A percentile compares a stretch with the other conserved stretches of the same genome.
These are phyloP conservation scores for Macrolepiota dolichaula DNA, from an alignment of 768 basidiomycete genomes.

Conservation along the genomic window DNA sequence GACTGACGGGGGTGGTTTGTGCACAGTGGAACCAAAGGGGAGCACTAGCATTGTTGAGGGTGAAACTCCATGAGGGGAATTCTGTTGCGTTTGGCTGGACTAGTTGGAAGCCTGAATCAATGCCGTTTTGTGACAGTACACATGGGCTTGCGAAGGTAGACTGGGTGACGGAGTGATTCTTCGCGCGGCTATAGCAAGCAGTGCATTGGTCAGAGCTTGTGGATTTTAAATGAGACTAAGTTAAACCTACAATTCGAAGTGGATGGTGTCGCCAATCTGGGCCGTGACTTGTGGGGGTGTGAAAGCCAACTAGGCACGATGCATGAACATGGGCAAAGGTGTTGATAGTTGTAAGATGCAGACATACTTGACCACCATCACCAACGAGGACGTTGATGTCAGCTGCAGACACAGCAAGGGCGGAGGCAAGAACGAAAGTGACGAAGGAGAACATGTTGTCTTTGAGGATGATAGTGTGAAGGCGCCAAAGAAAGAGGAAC, in stretches of 20 bases:
- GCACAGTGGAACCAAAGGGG: constrained; percentile 65
- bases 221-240: not conserved
- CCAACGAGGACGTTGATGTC: constrained; percentile 40
- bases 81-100: constrained; percentile 27
- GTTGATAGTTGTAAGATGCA: not conserved
- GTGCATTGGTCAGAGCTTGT: not conserved
- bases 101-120: constrained; percentile 51
- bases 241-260: constrained; percentile 49
- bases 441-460: constrained; percentile 2
- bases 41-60: constrained; percentile 34
- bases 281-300: constrained; percentile 37
- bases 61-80: constrained; percentile 44
- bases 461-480: not conserved
- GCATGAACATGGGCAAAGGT: not conserved
- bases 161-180: constrained; percentile 57
- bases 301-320: constrained; percentile 33
- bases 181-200: constrained; percentile 26
- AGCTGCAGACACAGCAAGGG: constrained; percentile 36
- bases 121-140: constrained; percentile 30
- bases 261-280: constrained; percentile 41
- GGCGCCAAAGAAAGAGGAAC: not conserved
- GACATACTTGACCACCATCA: constrained; percentile 28
- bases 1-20: constrained; percentile 38
- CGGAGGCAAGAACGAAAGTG: constrained; percentile 40
- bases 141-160: constrained; percentile 59